phyloP scores from a whole-genome alignment of 495 filamentous ascomycete genomes.

The Apodospora peruviana region DNA sequence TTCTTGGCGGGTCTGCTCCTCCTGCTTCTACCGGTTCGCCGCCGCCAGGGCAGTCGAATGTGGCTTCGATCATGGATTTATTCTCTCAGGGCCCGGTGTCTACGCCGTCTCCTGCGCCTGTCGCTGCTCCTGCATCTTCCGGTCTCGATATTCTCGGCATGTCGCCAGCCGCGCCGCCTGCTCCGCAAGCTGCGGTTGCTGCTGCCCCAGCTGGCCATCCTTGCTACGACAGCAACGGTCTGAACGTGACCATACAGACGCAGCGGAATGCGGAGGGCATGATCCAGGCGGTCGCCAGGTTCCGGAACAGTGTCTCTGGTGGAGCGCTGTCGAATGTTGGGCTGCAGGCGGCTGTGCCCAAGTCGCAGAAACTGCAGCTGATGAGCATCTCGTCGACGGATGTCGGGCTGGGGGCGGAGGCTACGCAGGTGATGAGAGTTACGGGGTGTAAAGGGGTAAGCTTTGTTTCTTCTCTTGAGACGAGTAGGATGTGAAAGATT shows the following conservation, averaged over 20 bases:
- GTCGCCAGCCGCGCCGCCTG: slow-evolving; percentile 33
- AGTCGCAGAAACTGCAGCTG: slow-evolving; percentile 86
- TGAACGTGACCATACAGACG: slow-evolving; percentile 71
- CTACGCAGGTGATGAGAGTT: slow-evolving; percentile 82
- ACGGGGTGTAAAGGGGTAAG: slow-evolving; percentile 80
- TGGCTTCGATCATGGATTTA: slow-evolving; percentile 82
- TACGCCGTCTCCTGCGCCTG: slow-evolving; percentile 20
- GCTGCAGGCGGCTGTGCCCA: slow-evolving; percentile 91
- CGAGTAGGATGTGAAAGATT: slow-evolving; percentile 1
- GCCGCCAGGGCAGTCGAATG: slow-evolving; percentile 49
- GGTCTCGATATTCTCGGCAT: slow-evolving; percentile 35
- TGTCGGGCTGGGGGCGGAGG: slow-evolving; percentile 71
- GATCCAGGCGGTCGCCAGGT: slow-evolving; percentile 74
- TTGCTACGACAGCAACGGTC: slow-evolving; percentile 80
- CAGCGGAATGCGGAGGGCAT: slow-evolving; percentile 69
- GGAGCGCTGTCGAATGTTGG: slow-evolving; percentile 63
- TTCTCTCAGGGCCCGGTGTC: slow-evolving; percentile 43
- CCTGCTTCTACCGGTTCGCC: slow-evolving; percentile 49
- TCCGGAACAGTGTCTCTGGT: slow-evolving; percentile 63
- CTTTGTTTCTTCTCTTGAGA: slow-evolving; percentile 17
- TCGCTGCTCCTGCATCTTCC: slow-evolving; percentile 32
- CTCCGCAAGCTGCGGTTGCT: slow-evolving; percentile 36
- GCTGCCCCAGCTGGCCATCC: slow-evolving; percentile 49
- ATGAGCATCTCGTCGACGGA: slow-evolving; percentile 79
- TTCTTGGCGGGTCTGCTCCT: slow-evolving; percentile 62